A percentile compares a stretch with the other conserved stretches of the same genome.
These are phyloP conservation scores for Clarireedia monteithiana DNA, from an alignment of 2,329 filamentous ascomycete genomes.

Conservation along the genomic window DNA sequence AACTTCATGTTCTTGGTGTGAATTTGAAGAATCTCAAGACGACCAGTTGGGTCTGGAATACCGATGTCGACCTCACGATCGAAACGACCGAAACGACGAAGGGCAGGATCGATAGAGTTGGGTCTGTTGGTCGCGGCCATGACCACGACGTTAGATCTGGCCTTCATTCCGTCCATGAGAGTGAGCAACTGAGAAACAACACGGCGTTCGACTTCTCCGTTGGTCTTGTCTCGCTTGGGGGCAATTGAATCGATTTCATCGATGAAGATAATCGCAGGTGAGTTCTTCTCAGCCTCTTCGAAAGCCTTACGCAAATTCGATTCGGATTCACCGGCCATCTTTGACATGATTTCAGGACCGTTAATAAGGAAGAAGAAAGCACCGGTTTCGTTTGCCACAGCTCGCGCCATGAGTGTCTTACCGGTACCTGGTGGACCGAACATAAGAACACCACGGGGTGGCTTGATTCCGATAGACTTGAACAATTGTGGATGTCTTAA, in stretches of 20 bases:
- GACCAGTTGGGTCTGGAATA: slow-evolving; percentile 94
- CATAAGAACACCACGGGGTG: slow-evolving; percentile 93
- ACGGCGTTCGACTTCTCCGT: slow-evolving; percentile 96
- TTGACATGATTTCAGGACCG: slow-evolving; percentile 99
- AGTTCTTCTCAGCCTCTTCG: slow-evolving; percentile 99
- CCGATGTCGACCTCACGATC: slow-evolving; percentile 98
- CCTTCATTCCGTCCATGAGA: slow-evolving; percentile 99
- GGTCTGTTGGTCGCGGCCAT: slow-evolving; percentile 99
- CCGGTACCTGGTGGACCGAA: slow-evolving; percentile 96
- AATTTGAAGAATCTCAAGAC: slow-evolving; percentile 97
- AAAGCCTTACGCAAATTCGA: slow-evolving; percentile 99
- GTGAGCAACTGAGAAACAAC: slow-evolving; percentile 95
- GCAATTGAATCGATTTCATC: slow-evolving; percentile 99
- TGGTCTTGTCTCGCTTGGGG: slow-evolving; percentile 99
- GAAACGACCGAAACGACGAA: slow-evolving; percentile 96
- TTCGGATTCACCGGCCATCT: slow-evolving; percentile 99
- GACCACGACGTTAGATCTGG: slow-evolving; percentile 94
- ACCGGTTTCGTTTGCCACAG: slow-evolving; percentile 96
- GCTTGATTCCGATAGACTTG: slow-evolving; percentile 99
- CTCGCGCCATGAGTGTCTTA: slow-evolving; percentile 98
- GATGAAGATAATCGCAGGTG: slow-evolving; percentile 98
- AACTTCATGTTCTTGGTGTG: slow-evolving; percentile 99
- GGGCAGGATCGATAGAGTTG: slow-evolving; percentile 96
- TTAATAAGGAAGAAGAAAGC: slow-evolving; percentile 99
- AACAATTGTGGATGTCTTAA: slow-evolving; percentile 96